These are phyloP conservation scores for Ogataea nitratoaversa DNA, from an alignment of 805 yeast species.

Conservation along the genomic window DNA sequence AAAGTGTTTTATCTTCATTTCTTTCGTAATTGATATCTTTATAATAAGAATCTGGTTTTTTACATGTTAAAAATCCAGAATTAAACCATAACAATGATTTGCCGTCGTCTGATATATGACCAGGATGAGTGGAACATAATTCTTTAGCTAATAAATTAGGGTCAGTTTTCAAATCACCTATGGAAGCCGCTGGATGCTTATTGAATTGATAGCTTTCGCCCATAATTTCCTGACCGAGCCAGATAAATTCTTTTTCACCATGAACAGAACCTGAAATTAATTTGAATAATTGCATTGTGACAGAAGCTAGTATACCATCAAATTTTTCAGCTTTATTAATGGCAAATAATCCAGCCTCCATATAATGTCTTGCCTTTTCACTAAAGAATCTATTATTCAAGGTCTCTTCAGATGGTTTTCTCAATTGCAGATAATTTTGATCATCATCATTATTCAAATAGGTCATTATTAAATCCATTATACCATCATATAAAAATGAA, in stretches of 20 bases:
- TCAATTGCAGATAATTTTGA: slow-evolving; percentile 33
- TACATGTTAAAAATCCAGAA: slow-evolving; percentile 64
- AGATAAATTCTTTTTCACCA: slow-evolving; percentile 78
- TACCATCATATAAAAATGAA: slow-evolving; percentile 36
- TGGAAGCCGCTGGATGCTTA: slow-evolving; percentile 50
- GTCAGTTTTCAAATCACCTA: slow-evolving; percentile 38
- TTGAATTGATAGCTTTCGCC: slow-evolving; percentile 55
- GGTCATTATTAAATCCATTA: slow-evolving; percentile 40
- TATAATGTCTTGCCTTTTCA: slow-evolving; percentile 38
- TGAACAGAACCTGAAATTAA: slow-evolving; percentile 50
- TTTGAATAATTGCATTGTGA: slow-evolving; percentile 38
- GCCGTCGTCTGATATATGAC: slow-evolving; percentile 51
- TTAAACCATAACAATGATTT: slow-evolving; percentile 59
- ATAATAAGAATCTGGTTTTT: slow-evolving; percentile 37
- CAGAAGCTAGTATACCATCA: slow-evolving; percentile 42
- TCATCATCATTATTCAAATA: slow-evolving; percentile 45
- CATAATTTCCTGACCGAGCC: slow-evolving; percentile 60
- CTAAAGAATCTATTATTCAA: slow-evolving; percentile 39
- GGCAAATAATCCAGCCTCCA: slow-evolving; percentile 47
- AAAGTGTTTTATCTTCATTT: slow-evolving; percentile 21
- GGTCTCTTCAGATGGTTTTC: slow-evolving; percentile 33
- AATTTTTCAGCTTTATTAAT: slow-evolving; percentile 48
- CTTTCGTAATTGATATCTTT: slow-evolving; percentile 34
- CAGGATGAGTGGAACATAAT: slow-evolving; percentile 61
- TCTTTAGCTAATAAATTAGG: slow-evolving; percentile 34